A percentile compares a stretch with the other conserved stretches of the same genome.
These are phyloP conservation scores for Malus domestica DNA, from an alignment of 306 rosid species.

Conservation along the genomic window ASM211411v1 NC_041797.1:36247001-36247500, in stretches of 20 bases:
- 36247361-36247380: slow-evolving; percentile 24
- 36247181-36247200: slow-evolving; percentile 66
- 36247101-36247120: slow-evolving; percentile 85
- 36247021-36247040: not conserved
- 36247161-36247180: slow-evolving; percentile 62
- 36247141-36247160: slow-evolving; percentile 88
- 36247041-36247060: slow-evolving; percentile 61
- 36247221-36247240: not conserved
- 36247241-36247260: not conserved
- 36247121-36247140: slow-evolving; percentile 66
- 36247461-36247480: slow-evolving; percentile 42
- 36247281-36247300: not conserved
- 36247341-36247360: slow-evolving; percentile 28
- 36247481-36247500: slow-evolving; percentile 20
- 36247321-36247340: no score
- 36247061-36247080: slow-evolving; percentile 51
- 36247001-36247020: no score
- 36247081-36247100: slow-evolving; percentile 59
- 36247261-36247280: not conserved
- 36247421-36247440: not conserved
- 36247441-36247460: slow-evolving; percentile 14
- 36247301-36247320: no score
- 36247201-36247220: slow-evolving; percentile 39
- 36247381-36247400: slow-evolving; percentile 20
- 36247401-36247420: not conserved